Evolutionary conservation across 164 flowering plant genomes (phyloP), one percentile per base, ranked within the genome.

Genomic region (Taxillus chinensis): DNA sequence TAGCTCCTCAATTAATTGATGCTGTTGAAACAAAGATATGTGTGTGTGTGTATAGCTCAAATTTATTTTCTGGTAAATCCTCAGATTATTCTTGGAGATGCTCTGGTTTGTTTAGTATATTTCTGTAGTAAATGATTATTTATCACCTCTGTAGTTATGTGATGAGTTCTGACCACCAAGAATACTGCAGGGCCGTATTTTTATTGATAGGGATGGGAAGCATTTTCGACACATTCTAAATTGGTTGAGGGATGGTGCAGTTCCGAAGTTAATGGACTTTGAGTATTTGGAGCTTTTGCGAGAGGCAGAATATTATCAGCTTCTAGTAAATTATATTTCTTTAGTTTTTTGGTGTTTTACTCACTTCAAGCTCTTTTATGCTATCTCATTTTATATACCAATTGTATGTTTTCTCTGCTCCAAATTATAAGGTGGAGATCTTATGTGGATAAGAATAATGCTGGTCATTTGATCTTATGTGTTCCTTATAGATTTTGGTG

Each of bases 151-250:
- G 27, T 27, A 27, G 27, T 27, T 27, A 27, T 2, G 27, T 27
- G 27, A 27, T 27, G 27, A 27, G 27, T 27, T 27, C 27, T 27
- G 27, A 27, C 27, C 27, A 27, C 27, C 27, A 27, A 27, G 27
- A 27, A 27, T 70, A 39, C 70, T 80, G 77, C 84, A 92, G 98
- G 98, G 93, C n/a, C 71, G 55, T 72, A 77, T 90, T 52, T 92
- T 90, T 80, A 81, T 92, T 69, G 96, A 92, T 77, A 86, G 98
- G 76, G 98, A 92, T 78, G 95, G 95, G 17, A 81, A 82, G 69
- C 93, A 84, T 73, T 92, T 92, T 77, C 85, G 98, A 62, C 93
- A 92, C 67, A 79, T 92, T 58, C 74, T 92, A 17, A 92, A 92
- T 64, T 92, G 96, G 96, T 77, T 92, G 78, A 84, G 98, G 71